Evolutionary conservation across 192 early-diverging fungal genomes (phyloP).

Genomic region (Coemansia sp.): DNA sequence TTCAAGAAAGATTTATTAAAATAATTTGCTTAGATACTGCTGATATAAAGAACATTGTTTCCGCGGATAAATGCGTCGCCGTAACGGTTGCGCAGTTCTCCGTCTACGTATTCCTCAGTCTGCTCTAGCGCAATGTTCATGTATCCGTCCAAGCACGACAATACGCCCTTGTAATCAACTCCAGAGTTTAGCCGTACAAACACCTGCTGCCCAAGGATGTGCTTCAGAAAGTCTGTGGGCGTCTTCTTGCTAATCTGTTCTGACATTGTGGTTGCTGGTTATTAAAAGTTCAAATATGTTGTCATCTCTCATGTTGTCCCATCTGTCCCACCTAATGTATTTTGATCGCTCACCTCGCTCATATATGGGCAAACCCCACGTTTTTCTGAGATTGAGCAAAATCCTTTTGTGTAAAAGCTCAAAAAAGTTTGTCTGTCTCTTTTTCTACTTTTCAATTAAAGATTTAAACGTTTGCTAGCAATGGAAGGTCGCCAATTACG

Average conservation of each 20-base stretch:
- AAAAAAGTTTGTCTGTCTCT: too few species aligned
- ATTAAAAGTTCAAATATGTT: not conserved
- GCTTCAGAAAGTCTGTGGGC: constrained; percentile 86
- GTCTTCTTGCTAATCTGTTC: constrained; percentile 54
- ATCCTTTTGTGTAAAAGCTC: too few species aligned
- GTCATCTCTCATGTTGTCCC: too few species aligned
- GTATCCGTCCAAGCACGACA: constrained; percentile 93
- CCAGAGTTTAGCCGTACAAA: constrained; percentile 95
- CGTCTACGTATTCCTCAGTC: constrained; percentile 94
- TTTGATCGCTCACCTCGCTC: not conserved
- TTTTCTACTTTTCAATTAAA: not conserved
- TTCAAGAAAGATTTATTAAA: not conserved
- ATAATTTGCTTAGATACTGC: constrained; percentile 44
- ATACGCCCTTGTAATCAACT: constrained; percentile 88
- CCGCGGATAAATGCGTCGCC: constrained; percentile 97
- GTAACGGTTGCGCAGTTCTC: constrained; percentile 88
- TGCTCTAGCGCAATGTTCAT: constrained; percentile 98
- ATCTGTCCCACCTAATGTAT: not conserved
- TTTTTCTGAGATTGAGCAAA: too few species aligned
- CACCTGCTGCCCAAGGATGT: constrained; percentile 81
- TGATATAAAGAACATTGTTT: constrained; percentile 83
- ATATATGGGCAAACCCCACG: not conserved
- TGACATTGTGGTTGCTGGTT: constrained; percentile 7
- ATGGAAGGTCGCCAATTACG: constrained; percentile 23
- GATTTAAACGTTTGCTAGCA: not conserved